Base-by-base conservation (phyloP, 306 rosid species). In the Prunus dulcis region DNA sequence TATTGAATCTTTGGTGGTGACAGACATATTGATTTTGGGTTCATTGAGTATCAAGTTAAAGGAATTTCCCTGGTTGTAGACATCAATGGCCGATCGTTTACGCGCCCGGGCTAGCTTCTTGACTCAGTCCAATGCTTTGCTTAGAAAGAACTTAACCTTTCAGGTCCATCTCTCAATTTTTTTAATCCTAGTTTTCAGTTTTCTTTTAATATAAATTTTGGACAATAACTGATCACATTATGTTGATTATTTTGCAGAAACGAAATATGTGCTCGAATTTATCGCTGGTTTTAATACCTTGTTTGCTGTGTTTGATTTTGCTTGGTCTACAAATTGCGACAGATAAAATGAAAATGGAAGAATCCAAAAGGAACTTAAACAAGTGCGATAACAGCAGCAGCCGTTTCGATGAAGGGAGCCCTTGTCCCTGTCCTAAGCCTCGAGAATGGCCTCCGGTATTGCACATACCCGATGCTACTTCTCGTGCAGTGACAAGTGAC, bases 41-140 rank as follows among this genome's bases (percentile, higher is more conserved):
- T 23, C 25, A 23, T 23, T 23, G 25, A 23, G 25, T 23, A 23
- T 23, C 25, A 28, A 28, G 30, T 28, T 2, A 28, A 28, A 28
- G 30, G 30, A 28, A 28, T 28, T 28, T 23, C 25, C 30, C 30
- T 28, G 30, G 20, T 70, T 51, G 23, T 9, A 1, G 64, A 2
- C 30, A 55, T 66, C 57, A 53, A 86, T 86, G 89, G 89, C 87
- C 79, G 78, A 86, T 76, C 34, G 76, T 2, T 57, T 83, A 27
- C 78, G 12, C 41, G 90, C 87, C 57, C 85, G 77, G 2, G 86
- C 97, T 10, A 90, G 87, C 74, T 93, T 87, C 87, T 86, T 89
- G 93, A 84, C 89, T 69, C 94, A 90, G 74, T 96, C 92, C 63
- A 87, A 93, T 77, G 96, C 97, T 57, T 89, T 93, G 3, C 93